phyloP scores from a whole-genome alignment of 176 grass and related monocot genomes.

The Urochloa ruziziensis region DNA sequence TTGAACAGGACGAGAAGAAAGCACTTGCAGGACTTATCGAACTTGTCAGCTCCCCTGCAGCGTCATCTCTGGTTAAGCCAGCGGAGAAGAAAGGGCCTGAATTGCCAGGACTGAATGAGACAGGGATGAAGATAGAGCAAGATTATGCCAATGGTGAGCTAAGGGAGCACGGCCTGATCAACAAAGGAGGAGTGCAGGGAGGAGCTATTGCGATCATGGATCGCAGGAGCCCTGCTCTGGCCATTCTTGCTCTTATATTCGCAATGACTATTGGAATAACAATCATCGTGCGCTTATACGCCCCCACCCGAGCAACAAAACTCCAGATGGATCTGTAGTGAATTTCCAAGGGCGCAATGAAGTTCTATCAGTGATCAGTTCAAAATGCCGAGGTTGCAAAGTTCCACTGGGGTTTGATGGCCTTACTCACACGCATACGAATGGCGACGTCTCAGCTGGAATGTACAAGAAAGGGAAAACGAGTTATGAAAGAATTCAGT shows the following conservation, averaged over 20 bases:
- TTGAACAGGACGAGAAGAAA: slow-evolving; percentile 23
- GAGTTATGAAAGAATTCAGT: neutral
- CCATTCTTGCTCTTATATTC: slow-evolving; percentile 37
- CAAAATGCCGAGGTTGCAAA: neutral
- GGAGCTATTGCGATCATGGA: slow-evolving; percentile 4
- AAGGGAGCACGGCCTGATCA: neutral
- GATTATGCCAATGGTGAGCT: neutral
- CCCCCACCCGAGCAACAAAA: slow-evolving; percentile 19
- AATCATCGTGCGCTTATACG: slow-evolving; percentile 3
- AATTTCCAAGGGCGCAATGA: neutral
- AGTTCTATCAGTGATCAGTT: neutral
- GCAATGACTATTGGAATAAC: slow-evolving; percentile 25
- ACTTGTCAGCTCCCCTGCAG: neutral
- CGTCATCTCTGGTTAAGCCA: slow-evolving; percentile 13
- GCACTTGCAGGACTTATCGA: neutral
- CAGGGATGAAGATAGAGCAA: slow-evolving; percentile 35
- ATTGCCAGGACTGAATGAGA: slow-evolving; percentile 5
- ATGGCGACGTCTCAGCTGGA: neutral
- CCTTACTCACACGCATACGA: neutral
- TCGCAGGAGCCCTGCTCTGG: neutral
- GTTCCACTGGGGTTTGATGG: neutral
- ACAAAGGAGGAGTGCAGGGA: neutral
- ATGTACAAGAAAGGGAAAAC: neutral
- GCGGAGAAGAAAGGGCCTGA: neutral
- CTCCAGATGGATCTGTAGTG: neutral